These are phyloP conservation scores for Neurospora intermedia DNA, from an alignment of 495 filamentous ascomycete species.

Conservation along the genomic window DNA sequence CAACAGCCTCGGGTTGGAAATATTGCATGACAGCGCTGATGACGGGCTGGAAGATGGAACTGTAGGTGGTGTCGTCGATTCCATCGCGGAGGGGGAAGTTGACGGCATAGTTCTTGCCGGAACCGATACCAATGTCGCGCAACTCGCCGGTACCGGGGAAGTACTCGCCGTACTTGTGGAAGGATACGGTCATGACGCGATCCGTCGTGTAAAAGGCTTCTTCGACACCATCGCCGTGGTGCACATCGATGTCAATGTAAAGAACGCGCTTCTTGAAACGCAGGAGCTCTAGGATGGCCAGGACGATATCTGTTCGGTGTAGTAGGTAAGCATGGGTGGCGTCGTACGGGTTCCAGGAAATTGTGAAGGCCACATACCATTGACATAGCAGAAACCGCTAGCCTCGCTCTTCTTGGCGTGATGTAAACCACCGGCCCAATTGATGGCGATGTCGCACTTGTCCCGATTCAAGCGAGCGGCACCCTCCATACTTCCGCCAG, in stretches of 20 bases:
- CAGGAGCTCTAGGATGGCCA: conserved; percentile 83
- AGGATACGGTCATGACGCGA: conserved; percentile 90
- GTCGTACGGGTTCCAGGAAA: background rate
- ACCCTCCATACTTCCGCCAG: conserved; percentile 95
- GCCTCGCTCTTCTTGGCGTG: conserved; percentile 94
- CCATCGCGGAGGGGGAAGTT: conserved; percentile 96
- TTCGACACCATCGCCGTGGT: conserved; percentile 95
- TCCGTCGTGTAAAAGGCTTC: conserved; percentile 95
- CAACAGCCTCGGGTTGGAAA: conserved; percentile 88
- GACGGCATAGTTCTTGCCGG: conserved; percentile 87
- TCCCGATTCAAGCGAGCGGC: conserved; percentile 83
- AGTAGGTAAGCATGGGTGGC: background rate
- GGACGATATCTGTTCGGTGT: conserved; percentile 67
- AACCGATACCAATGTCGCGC: conserved; percentile 86
- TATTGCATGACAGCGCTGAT: conserved; percentile 92
- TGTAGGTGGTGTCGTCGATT: conserved; percentile 86
- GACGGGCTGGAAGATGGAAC: conserved; percentile 89
- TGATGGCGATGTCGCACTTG: conserved; percentile 96
- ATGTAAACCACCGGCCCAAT: conserved; percentile 98
- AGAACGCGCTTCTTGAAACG: conserved; percentile 83
- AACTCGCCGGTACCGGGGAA: conserved; percentile 96
- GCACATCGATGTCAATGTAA: conserved; percentile 97
- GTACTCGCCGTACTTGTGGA: conserved; percentile 98
- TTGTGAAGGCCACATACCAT: conserved; percentile 47
- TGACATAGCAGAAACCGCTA: conserved; percentile 94